Evolutionary conservation across 177 flowering plant species (phyloP).

Genomic region (Vitis hybrid): DNA sequence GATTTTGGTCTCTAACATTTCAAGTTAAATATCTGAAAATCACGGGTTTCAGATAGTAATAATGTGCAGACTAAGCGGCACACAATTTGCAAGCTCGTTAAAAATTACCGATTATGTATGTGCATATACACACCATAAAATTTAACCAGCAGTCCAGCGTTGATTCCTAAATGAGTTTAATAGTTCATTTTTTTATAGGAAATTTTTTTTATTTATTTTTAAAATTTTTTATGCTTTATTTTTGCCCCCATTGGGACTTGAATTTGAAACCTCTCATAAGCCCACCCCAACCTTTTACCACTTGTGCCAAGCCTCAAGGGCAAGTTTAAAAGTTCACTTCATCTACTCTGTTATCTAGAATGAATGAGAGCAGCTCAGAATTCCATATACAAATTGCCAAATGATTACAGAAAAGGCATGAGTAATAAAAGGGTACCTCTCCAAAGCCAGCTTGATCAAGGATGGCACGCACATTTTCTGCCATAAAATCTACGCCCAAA

Average conservation of each 20-base stretch:
- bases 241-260: too few species aligned
- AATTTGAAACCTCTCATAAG: too few species aligned
- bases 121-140: too few species aligned
- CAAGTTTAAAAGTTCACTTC: neutral
- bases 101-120: too few species aligned
- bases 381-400: neutral
- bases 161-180: too few species aligned
- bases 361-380: too few species aligned
- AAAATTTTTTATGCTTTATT: too few species aligned
- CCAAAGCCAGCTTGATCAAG: constrained; percentile 94
- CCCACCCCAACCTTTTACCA: too few species aligned
- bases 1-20: neutral
- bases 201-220: too few species aligned
- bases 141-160: too few species aligned
- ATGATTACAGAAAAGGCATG: neutral
- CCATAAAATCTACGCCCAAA: constrained; percentile 98
- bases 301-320: too few species aligned
- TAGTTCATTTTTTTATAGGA: too few species aligned
- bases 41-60: neutral
- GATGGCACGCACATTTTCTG: constrained; percentile 99
- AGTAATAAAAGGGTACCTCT: constrained; percentile 45
- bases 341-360: neutral
- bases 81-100: neutral
- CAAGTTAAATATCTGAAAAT: neutral
- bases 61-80: neutral